A percentile compares a stretch with the other conserved stretches of the same genome.
Conservation (phyloP, 768 basidiomycete species). For the Amylocystis lapponica region DNA sequence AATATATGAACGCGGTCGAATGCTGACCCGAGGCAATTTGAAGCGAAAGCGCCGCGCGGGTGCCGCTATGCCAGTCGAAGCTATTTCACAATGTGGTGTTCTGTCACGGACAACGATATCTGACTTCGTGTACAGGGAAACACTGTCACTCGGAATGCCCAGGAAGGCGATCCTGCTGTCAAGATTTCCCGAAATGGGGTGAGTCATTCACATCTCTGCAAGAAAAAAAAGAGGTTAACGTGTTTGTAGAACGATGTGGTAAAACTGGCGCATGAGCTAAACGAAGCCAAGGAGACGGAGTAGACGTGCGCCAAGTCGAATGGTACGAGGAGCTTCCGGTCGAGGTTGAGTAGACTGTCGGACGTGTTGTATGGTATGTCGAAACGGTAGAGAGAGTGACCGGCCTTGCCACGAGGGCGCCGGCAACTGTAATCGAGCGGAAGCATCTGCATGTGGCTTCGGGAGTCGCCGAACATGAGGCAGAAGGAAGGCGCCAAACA, state of each 20-base stretch:
- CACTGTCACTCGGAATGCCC: constrained; percentile 37
- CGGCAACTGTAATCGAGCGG: background rate
- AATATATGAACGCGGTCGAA: too few relatives aligned
- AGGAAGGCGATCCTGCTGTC: constrained; percentile 43
- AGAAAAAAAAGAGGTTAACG: background rate
- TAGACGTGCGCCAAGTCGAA: background rate
- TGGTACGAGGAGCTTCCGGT: too few relatives aligned
- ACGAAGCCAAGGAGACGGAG: constrained; percentile 32
- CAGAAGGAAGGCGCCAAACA: background rate
- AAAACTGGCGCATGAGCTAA: constrained; percentile 46
- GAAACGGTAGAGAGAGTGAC: background rate
- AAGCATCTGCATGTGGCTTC: background rate
- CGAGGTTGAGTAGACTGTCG: background rate
- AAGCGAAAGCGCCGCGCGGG: too few relatives aligned
- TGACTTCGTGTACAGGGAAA: constrained; percentile 38
- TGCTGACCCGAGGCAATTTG: too few relatives aligned
- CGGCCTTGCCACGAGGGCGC: background rate
- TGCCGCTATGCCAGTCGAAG: too few relatives aligned
- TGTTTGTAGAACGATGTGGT: constrained; percentile 41
- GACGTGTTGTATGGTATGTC: background rate
- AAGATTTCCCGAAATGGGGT: constrained; percentile 41
- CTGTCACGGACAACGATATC: too few relatives aligned
- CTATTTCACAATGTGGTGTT: too few relatives aligned
- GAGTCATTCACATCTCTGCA: constrained; percentile 15
- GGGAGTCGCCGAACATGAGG: constrained; percentile 4